phyloP scores from a whole-genome alignment of 768 basidiomycete genomes.

The Boletus sensibilis region DNA sequence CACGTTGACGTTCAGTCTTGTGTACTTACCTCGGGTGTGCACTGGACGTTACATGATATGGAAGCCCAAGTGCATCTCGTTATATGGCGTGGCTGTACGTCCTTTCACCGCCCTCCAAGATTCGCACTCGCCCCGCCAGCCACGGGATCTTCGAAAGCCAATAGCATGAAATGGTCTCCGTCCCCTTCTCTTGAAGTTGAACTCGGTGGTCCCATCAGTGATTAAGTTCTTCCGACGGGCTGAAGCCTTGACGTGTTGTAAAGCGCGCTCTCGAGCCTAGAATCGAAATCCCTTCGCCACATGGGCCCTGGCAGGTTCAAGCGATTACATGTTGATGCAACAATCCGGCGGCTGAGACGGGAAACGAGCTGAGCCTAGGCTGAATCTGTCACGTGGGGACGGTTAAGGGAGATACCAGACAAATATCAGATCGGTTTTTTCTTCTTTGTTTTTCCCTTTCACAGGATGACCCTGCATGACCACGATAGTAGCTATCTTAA shows the following conservation, averaged over 20 bases:
- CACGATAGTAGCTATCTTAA: background rate
- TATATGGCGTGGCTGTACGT: background rate
- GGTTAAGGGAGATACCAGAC: background rate
- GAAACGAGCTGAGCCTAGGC: background rate
- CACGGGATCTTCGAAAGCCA: background rate
- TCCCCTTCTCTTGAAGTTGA: background rate
- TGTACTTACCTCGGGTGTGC: background rate
- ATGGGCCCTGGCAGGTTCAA: background rate
- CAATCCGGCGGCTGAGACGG: background rate
- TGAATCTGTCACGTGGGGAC: background rate
- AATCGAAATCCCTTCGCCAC: too few relatives aligned
- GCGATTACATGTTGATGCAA: background rate
- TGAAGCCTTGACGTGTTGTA: background rate
- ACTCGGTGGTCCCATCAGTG: background rate
- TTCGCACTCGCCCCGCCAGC: background rate
- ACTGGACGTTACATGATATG: background rate
- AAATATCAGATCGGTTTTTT: background rate
- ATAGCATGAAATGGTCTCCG: background rate
- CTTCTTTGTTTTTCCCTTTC: background rate
- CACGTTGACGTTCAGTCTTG: too few relatives aligned
- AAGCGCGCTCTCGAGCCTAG: background rate
- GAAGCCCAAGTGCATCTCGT: background rate
- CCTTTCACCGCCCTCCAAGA: background rate
- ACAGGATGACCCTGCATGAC: background rate
- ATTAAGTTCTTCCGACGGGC: background rate